Base-by-base conservation (phyloP, 352 stramenopile species). In the Phytophthora europaea region DNA sequence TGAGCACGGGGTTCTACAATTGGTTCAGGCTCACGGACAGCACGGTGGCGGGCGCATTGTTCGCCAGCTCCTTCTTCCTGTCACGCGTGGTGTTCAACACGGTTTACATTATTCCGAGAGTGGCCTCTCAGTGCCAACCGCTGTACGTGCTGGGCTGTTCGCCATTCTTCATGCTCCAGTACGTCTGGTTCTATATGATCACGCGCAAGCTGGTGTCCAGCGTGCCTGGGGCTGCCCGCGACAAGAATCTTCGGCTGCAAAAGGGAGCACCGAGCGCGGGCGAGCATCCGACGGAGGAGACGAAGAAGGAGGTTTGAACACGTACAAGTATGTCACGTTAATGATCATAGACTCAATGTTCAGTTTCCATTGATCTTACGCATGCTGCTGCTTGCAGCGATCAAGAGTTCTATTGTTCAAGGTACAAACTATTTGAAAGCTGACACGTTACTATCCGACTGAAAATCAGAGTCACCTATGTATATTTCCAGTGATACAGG, bases 1-100 rank as follows among this genome's bases (percentile, higher is more conserved):
- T 94, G 61, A 93, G 85, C 71, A 94, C 87, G 61, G 74, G 75
- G 55, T 94, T 94, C 73, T 94, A 93, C 80, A 93, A 93, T 64
- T 94, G 87, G 87, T 93, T 85, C 61, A 81, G 87, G 40, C 80
- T 92, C 63, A 93, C 82, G 50, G 77, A 89, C 74, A 92, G 56
- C 73, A 76, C 57, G 3, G 36, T 86, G 23, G 87, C 87, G 0
- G 87, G 85, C 33, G 77, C 64, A 36, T 68, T 93, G 23, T 94
- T 94, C 62, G 81, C 67, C 36, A 58, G 61, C 48, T 81, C 79
- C 31, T 94, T 94, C 76, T 94, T 94, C 58, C 65, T 84, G 64
- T 90, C 84, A 48, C 84, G 87, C 33, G 84, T 94, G 51, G 72
- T 80, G 12, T 92, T 93, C 73, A 93, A 94, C 76, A 83, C 85